Base-by-base conservation (phyloP, 1,284 basidiomycete species). In the Singerocomus inundabilis region DNA sequence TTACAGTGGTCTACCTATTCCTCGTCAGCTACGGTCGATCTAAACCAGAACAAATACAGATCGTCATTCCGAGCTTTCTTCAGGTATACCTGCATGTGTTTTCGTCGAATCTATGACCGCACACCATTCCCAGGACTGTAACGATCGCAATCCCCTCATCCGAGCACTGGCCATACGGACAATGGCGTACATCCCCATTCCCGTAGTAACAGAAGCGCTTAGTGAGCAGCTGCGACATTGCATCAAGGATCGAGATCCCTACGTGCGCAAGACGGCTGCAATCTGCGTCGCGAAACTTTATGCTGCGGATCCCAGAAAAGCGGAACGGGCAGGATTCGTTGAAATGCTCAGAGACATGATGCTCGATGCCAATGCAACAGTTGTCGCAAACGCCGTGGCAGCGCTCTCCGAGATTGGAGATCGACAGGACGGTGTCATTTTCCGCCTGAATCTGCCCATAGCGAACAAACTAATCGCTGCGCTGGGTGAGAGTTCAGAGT, bases 201-300 rank as follows among this genome's bases (percentile, higher is more conserved):
- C 91, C 9, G 76, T 85, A 46, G 88, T 95, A 49, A 84, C 84
- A 15, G 83, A 91, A 48, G 82, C 89, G 0, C 77, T 97, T 21
- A 76, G 84, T 48, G 93, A 96, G 53, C 93, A 91, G 43, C 73
- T 97, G 35, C 81, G 91, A 48, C 91, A 94, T 63, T 88, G 88
- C 54, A 77, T 97, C 42, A 91, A 91, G 62, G 93, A 97, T 66
- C 77, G 85, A 15, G 93, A 97, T 66, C 89, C 94, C 9, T 96
- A 96, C 69, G 93, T 97, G n/a, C 88, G 93, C 51, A 97, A 97
- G 72, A 97, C 93, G 2, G 92, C 93, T 18, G 93, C 93, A 1
- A 93, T 96, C 35, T 94, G 88, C 59, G 93, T 97, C 10, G 93
- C 90, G 6, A 97, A 97, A 67, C 75, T 97, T 26, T 96, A 93